These are phyloP conservation scores for Paraconiothyrium sp. DNA, from an alignment of 2,329 filamentous ascomycete species.

Conservation along the genomic window DNA sequence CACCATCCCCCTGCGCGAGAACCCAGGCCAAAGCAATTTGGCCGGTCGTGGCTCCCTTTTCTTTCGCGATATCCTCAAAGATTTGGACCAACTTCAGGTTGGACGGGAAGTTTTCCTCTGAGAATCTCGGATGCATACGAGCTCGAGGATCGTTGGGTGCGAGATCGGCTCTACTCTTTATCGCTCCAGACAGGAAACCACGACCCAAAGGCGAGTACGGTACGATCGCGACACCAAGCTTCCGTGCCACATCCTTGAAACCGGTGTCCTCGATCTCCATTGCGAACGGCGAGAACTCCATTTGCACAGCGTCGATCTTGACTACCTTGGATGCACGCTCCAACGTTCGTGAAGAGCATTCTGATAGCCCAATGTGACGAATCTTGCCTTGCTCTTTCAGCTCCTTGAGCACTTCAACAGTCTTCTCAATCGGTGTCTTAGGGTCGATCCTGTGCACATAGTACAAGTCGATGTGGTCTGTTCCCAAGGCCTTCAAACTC, in stretches of 20 bases:
- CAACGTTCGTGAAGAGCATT: conserved; percentile 52
- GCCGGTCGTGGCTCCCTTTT: conserved; percentile 62
- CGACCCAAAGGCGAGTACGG: conserved; percentile 44
- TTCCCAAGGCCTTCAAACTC: conserved; percentile 46
- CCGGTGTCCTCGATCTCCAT: conserved; percentile 51
- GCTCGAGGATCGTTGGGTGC: conserved; percentile 38
- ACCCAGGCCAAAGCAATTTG: conserved; percentile 60
- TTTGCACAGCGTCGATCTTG: conserved; percentile 55
- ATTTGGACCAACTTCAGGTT: conserved; percentile 35
- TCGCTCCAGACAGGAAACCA: conserved; percentile 24
- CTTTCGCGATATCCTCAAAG: conserved; percentile 28
- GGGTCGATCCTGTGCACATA: conserved; percentile 51
- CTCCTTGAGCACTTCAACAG: conserved; percentile 55
- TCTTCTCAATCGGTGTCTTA: conserved; percentile 55
- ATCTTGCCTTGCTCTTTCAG: conserved; percentile 53
- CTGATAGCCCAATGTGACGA: conserved; percentile 52
- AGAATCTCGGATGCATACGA: conserved; percentile 49
- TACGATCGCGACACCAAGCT: conserved; percentile 46
- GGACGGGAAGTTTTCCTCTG: conserved; percentile 37
- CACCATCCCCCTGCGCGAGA: conserved; percentile 36
- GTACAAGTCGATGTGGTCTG: conserved; percentile 52
- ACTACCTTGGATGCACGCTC: conserved; percentile 56
- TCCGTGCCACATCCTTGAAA: conserved; percentile 46
- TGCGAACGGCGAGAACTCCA: conserved; percentile 59
- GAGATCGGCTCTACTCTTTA: conserved; percentile 54